Evolutionary conservation across 352 stramenopile genomes (phyloP), one percentile per base, ranked within the genome.

Genomic region (Bremia lactucae): DNA sequence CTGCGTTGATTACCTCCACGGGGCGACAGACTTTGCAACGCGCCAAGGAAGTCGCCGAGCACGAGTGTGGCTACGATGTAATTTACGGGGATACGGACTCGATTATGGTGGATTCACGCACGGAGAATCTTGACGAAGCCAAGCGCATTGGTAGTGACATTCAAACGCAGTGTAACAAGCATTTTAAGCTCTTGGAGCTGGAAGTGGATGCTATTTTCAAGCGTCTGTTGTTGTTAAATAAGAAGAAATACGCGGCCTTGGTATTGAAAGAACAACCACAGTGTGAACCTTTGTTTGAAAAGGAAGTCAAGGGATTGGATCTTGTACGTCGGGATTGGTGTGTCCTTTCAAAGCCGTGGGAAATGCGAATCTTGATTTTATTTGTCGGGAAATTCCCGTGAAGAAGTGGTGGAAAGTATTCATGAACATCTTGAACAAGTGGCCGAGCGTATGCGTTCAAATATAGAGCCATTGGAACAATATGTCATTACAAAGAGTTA

Each of bases 71-170:
- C 21, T 92, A 98, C 34, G 96, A 99, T 49, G 97, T 99, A 2
- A 96, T 99, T 40, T 99, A 99, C 59, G 97, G 97, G 64, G 97
- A 99, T 73, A 99, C 97, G n/a, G 97, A 99, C 71, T 98, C 89
- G 33, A 98, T 99, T 63, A 99, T 99, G 97, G 97, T 99, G 44
- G 77, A 95, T 58, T 93, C 80, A 23, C 79, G 86, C 24, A 97
- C 90, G 26, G 95, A 89, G 46, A 89, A 96, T 46, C 65, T 97
- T 0, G 80, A 87, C 6, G 87, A 96, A 33, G 96, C 96, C 0
- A 94, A 96, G 46, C 74, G 90, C 28, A 87, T 99, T 26, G 95
- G 94, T 48, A 73, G 73, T 24, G 74, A 96, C 50, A 95, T 99
- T 16, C 98, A 98, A 56, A 59, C 79, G 22, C 95, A 98, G 65